These are phyloP conservation scores for Rugonectria rugulosa DNA, from an alignment of 2,329 filamentous ascomycete genomes.

Conservation along the genomic window DNA sequence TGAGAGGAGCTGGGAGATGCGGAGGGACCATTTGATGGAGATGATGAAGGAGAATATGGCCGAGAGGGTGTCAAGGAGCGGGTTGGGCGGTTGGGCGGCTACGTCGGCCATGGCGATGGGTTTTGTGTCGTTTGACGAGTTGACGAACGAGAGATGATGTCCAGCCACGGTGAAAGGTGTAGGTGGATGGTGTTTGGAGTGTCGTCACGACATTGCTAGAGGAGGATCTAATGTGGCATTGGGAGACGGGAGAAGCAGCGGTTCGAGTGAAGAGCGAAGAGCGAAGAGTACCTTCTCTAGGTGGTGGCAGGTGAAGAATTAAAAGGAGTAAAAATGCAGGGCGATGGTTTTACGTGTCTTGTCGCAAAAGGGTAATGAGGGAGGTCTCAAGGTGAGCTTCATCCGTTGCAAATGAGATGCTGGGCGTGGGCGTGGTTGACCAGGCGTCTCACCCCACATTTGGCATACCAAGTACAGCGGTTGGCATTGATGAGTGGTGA, in stretches of 20 bases:
- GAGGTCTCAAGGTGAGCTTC: too few species aligned
- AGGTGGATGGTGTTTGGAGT: background rate
- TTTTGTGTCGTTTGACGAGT: background rate
- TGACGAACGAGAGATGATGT: background rate
- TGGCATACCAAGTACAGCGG: background rate
- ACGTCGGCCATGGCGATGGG: slow-evolving; percentile 20
- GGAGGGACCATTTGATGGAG: slow-evolving; percentile 40
- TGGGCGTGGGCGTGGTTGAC: too few species aligned
- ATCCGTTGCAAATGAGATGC: too few species aligned
- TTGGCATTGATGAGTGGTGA: too few species aligned
- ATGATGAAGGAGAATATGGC: slow-evolving; percentile 37
- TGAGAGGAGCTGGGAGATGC: slow-evolving; percentile 33
- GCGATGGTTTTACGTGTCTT: background rate
- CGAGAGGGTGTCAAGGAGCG: slow-evolving; percentile 36
- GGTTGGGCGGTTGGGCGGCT: slow-evolving; percentile 14
- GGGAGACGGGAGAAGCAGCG: background rate
- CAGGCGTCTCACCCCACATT: background rate
- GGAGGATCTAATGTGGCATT: background rate
- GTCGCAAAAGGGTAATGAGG: too few species aligned
- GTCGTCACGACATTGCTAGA: background rate
- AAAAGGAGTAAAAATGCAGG: too few species aligned
- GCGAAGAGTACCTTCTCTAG: too few species aligned
- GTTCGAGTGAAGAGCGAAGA: background rate
- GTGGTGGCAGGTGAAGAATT: too few species aligned
- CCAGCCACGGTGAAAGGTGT: background rate